A percentile compares a stretch with the other conserved stretches of the same genome.
Evolutionary conservation across 768 basidiomycete genomes (phyloP).

Genomic region (Trametes meyenii): DNA sequence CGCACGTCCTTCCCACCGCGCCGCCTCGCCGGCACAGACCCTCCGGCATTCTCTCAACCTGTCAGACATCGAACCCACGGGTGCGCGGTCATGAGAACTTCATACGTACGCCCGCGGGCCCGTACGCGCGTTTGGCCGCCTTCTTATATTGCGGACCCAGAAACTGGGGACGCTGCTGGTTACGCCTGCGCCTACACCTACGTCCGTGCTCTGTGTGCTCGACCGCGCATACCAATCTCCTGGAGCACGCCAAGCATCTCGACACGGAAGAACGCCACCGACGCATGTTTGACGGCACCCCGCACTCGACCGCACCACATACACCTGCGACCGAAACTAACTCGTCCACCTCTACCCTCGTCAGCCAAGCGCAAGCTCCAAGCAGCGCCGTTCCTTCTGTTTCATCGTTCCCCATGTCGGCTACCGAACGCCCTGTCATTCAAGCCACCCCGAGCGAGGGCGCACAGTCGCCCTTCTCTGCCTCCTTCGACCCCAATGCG

Average conservation of each 20-base stretch:
- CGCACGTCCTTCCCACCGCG: neutral
- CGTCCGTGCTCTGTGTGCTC: no score
- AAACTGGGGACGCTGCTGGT: no score
- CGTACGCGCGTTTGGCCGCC: neutral
- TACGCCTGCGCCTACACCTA: no score
- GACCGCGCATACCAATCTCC: neutral
- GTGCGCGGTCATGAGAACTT: neutral
- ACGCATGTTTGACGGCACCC: neutral
- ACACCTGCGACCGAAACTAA: constrained; percentile 30
- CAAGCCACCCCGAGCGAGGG: neutral
- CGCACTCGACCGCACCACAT: neutral
- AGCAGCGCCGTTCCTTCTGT: neutral
- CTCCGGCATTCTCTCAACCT: neutral
- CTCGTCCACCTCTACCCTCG: constrained; percentile 28
- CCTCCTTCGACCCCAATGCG: constrained; percentile 29
- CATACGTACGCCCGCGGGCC: neutral
- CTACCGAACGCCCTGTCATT: neutral
- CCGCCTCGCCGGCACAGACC: neutral
- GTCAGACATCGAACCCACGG: neutral
- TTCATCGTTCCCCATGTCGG: neutral
- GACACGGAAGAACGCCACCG: neutral
- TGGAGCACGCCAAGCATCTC: neutral
- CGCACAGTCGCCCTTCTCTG: constrained; percentile 23
- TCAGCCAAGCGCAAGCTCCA: constrained; percentile 8
- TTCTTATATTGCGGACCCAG: neutral